Percentiles rank a stretch among this genome's conserved stretches.
phyloP scores from a whole-genome alignment of 192 early-diverging fungal genomes.

The Gryganskiella cystojenkinii region DNA sequence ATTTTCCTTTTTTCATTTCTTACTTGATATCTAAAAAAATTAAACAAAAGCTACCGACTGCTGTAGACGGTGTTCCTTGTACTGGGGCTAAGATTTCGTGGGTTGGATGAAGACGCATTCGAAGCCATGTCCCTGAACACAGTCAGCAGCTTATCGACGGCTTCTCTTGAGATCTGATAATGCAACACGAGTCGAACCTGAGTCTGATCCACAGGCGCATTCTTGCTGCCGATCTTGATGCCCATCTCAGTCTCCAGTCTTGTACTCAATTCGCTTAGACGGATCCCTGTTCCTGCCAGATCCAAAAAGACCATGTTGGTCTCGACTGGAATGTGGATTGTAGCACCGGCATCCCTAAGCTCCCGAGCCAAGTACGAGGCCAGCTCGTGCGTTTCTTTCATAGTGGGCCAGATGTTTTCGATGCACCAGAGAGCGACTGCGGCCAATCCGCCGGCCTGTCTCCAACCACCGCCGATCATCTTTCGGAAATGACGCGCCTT shows the following conservation, averaged over 20 bases:
- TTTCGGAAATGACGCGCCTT: slow-evolving; percentile 88
- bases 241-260: slow-evolving; percentile 25
- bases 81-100: too few species aligned
- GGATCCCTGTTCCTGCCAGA: slow-evolving; percentile 30
- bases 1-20: too few species aligned
- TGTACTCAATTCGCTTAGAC: slow-evolving; percentile 29
- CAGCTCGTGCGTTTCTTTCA: slow-evolving; percentile 73
- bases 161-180: slow-evolving; percentile 67
- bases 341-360: slow-evolving; percentile 68
- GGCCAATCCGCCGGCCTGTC: slow-evolving; percentile 90
- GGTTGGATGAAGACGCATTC: too few species aligned
- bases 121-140: slow-evolving; percentile 37
- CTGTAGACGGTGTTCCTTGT: too few species aligned
- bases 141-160: slow-evolving; percentile 62
- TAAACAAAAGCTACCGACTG: too few species aligned
- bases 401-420: slow-evolving; percentile 75
- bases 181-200: slow-evolving; percentile 75
- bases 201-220: slow-evolving; percentile 52
- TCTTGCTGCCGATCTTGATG: slow-evolving; percentile 55
- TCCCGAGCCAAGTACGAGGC: slow-evolving; percentile 71
- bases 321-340: slow-evolving; percentile 68
- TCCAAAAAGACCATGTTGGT: slow-evolving; percentile 93
- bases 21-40: too few species aligned
- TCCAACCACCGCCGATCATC: slow-evolving; percentile 93
- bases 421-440: slow-evolving; percentile 80